A percentile compares a stretch with the other conserved stretches of the same genome.
phyloP scores from a whole-genome alignment of 2,329 filamentous ascomycete species.

The Penicillium sp. region DNA sequence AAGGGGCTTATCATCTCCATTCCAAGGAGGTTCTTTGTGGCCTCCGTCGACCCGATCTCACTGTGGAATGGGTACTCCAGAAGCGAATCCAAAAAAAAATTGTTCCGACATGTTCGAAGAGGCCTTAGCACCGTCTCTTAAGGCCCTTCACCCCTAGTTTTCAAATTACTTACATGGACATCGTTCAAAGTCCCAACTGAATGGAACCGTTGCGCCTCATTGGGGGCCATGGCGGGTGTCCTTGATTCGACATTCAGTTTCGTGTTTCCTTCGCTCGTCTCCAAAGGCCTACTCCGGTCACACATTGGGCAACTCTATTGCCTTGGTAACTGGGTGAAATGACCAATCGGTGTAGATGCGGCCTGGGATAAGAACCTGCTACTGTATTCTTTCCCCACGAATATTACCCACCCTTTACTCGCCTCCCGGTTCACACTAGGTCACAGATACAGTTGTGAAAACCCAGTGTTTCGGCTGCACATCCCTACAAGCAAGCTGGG shows the following conservation, averaged over 20 bases:
- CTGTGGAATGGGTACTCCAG: not conserved
- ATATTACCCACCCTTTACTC: not conserved
- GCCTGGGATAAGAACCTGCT: not conserved
- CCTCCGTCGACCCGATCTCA: constrained; percentile 1
- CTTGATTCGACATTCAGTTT: not conserved
- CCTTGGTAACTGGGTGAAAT: not conserved
- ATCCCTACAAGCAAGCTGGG: not conserved
- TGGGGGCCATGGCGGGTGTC: not conserved
- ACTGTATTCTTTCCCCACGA: not conserved
- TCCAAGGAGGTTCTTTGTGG: constrained; percentile 7
- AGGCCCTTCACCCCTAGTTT: not conserved
- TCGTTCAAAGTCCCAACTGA: constrained; percentile 9
- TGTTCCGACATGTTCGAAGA: not conserved
- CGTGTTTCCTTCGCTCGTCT: not conserved
- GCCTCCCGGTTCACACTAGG: not conserved
- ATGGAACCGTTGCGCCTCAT: constrained; percentile 25
- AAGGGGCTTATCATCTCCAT: constrained; percentile 18
- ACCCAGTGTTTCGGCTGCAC: not conserved
- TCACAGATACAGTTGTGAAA: not conserved
- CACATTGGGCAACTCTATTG: not conserved
- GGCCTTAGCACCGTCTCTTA: not conserved
- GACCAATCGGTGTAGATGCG: not conserved
- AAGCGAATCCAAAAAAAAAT: not conserved
- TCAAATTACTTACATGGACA: not conserved
- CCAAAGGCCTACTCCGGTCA: not conserved